Evolutionary conservation across 805 yeast genomes (phyloP), one percentile per base, ranked within the genome.

Genomic region (Jamesozyma hellenica): DNA sequence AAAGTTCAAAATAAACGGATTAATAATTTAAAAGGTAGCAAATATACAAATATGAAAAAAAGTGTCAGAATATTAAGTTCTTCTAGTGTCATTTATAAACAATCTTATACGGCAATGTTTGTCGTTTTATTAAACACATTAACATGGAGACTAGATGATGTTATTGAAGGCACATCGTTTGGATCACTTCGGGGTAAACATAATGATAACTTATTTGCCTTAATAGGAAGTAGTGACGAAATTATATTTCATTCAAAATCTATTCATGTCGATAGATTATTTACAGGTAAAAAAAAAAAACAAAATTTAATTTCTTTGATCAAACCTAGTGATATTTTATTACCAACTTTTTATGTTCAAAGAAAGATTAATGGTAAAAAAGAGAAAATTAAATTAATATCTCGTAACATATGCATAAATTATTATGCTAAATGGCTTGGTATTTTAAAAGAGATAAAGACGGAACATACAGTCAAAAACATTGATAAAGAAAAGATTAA

Each of bases 341-440:
- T 56, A 7, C 77, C 77, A 1, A 53, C 67, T 40, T 44, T 74
- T 1, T 66, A 67, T 2, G 40, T 70, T 13, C 67, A 66, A 35
- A 45, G 63, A 4, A 60, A 57, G 21, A 49, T 60, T 9, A 61
- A 60, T 5, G 60, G 63, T 10, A 55, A 53, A 3, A 38, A 6
- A 7, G n/a, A 16, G 5, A 30, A 38, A 23, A 26, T 69, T 5
- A 72, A 69, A 21, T 47, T 77, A 2, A 63, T 66, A 33, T 44
- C 80, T 17, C 63, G 72, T 28, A 74, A 77, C 42, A 39, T 74
- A 11, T 47, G 62, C 4, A 7, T 80, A 2, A 75, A 77, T 31
- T 82, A 82, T 48, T 71, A 76, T 48, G 75, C 87, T 0, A 58
- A 63, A 18, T 75, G 88, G 82, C 42, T 82, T 14, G 49, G 46